These are phyloP conservation scores for Rheum nobile DNA, from an alignment of 148 eudicot genomes.

Conservation along the genomic window DNA sequence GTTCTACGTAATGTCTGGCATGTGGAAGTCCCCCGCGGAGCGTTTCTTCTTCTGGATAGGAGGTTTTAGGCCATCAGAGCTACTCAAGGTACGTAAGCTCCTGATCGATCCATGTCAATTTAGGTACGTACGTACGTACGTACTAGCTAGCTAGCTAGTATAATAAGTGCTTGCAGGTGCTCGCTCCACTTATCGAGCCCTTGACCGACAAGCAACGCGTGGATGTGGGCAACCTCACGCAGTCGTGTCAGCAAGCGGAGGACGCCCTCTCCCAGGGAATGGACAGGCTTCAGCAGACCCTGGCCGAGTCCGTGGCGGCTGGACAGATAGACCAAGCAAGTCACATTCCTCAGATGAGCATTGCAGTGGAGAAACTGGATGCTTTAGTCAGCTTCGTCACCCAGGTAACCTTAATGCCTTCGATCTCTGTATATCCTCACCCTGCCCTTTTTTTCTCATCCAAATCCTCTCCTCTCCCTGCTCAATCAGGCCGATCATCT, in stretches of 20 bases:
- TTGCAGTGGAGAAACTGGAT: constrained; percentile 66
- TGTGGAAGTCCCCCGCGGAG: constrained; percentile 82
- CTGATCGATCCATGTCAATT: too few relatives aligned
- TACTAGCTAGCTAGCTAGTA: too few relatives aligned
- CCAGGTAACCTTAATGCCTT: too few relatives aligned
- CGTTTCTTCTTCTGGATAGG: constrained; percentile 94
- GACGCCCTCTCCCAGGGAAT: constrained; percentile 87
- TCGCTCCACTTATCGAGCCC: constrained; percentile 60
- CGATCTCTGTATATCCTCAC: too few relatives aligned
- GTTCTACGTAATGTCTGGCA: constrained; percentile 75
- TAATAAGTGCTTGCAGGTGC: too few relatives aligned
- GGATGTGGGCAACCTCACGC: constrained; percentile 45
- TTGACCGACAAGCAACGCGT: constrained; percentile 46
- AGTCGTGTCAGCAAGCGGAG: constrained; percentile 86
- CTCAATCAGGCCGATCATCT: constrained; percentile 93
- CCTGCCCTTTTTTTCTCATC: too few relatives aligned
- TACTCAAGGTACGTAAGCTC: constrained; percentile 81
- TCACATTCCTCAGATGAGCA: constrained; percentile 45
- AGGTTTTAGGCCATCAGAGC: constrained; percentile 91
- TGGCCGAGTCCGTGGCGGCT: constrained; percentile 52
- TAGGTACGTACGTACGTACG: too few relatives aligned
- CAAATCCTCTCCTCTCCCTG: too few relatives aligned
- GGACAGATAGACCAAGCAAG: constrained; percentile 53
- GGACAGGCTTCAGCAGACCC: constrained; percentile 66
- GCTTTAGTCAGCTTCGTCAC: constrained; percentile 61